Conservation (phyloP, 2,329 filamentous ascomycete genomes). For the Trichoderma sp. region DNA sequence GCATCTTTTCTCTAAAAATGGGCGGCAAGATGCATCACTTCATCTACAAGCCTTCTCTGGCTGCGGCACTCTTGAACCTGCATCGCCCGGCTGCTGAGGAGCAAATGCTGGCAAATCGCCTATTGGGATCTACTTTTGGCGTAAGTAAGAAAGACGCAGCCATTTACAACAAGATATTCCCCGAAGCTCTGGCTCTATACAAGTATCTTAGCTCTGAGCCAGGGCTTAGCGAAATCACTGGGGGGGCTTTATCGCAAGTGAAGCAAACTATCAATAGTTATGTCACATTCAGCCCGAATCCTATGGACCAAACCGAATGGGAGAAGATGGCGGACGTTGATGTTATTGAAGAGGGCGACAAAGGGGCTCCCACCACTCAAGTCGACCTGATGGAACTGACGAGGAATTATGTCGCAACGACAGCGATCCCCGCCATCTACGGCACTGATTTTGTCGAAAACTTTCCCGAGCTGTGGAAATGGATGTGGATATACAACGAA, state of each 20-base stretch:
- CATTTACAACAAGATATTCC: constrained; percentile 32
- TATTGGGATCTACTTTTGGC: constrained; percentile 36
- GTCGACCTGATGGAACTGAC: constrained; percentile 35
- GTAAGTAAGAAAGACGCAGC: constrained; percentile 29
- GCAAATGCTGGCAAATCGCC: constrained; percentile 25
- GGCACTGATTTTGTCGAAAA: constrained; percentile 43
- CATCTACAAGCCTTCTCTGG: constrained; percentile 33
- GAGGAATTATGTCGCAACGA: constrained; percentile 36
- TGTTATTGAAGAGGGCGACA: constrained; percentile 28
- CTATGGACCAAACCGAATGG: constrained; percentile 40
- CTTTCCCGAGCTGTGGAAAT: constrained; percentile 38
- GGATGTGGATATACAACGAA: constrained; percentile 39
- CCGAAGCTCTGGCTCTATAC: constrained; percentile 30
- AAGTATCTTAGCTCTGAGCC: constrained; percentile 29
- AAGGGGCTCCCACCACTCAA: constrained; percentile 31
- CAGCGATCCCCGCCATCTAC: constrained; percentile 36
- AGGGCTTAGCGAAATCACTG: constrained; percentile 26
- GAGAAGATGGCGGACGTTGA: constrained; percentile 35
- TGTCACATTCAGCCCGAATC: constrained; percentile 38
- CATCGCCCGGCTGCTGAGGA: constrained; percentile 29
- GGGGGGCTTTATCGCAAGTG: constrained; percentile 25
- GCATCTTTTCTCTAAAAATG: constrained; percentile 36
- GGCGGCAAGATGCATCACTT: constrained; percentile 35
- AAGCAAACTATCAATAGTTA: constrained; percentile 34
- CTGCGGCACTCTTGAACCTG: constrained; percentile 30